Base-by-base conservation (phyloP, 2,329 filamentous ascomycete species). In the Trichophyton schoenleinii region DNA sequence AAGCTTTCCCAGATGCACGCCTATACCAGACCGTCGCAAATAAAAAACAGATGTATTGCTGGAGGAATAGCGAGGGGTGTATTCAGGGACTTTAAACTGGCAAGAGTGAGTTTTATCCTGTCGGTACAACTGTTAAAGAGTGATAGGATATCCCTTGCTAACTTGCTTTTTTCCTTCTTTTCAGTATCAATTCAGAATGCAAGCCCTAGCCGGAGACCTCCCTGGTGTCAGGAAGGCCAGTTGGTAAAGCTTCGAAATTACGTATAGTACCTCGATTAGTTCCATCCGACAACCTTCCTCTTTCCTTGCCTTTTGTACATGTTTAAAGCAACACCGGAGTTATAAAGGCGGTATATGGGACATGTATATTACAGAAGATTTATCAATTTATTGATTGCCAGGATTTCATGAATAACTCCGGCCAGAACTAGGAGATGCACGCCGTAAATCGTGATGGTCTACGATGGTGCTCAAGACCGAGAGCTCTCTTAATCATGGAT, bases 191-290 rank as follows among this genome's bases (percentile, higher is more conserved):
- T 99, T 99, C 79, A 84, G 94, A 73, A 79, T 94, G 77, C 87
- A 96, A 74, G 94, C 94, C 18, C 78, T 96, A 65, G 86, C 83
- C 36, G 94, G 94, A 58, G 84, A 89, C 64, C 73, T 99, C 60
- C 92, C 94, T 0, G 94, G 94, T 69, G 94, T 99, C 61, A 90
- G 87, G 81, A 95, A 95, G 80, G 94, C 94, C 58, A 95, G 89
- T 76, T 99, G 94, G 94, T 99, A 89, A 68, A 22, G 22, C 57
- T 9, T 25, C 18, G 18, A 22, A 20, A 15, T 3, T 53, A 53
- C 49, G 28, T 36, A n/a, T 52, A n/a, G 20, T 13, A 11, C 13
- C 25, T 22, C 46, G 20, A 15, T 6, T 13, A 18, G 22, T 31
- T 55, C 31, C 31, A 31, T 28, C 52, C 20, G 22, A 52, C 22